Conservation (phyloP, 2,329 filamentous ascomycete species). For the Mycosphaerella sp. region DNA sequence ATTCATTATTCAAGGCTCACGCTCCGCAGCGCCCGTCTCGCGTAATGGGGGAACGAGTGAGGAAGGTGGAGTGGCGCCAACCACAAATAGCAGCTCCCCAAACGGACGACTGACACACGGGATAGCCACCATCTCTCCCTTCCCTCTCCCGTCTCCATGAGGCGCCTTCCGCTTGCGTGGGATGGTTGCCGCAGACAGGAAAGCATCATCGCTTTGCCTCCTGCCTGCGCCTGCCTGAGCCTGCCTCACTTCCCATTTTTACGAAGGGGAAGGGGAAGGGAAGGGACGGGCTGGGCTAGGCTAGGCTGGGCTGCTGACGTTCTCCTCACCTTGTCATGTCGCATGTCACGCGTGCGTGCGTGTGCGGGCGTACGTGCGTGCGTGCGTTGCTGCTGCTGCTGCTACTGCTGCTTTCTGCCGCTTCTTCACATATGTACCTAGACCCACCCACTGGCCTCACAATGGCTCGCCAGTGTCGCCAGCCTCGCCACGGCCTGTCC, state of each 20-base stretch:
- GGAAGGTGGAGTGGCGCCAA: constrained; percentile 2
- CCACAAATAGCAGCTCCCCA: constrained; percentile 8
- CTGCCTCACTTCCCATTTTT: constrained; percentile 1
- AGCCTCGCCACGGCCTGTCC: too few species aligned
- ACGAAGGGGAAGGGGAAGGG: background rate
- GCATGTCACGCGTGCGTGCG: too few species aligned
- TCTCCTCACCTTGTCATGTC: constrained; percentile 14
- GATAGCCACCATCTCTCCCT: background rate
- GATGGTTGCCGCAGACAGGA: constrained; percentile 4
- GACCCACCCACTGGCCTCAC: constrained; percentile 13
- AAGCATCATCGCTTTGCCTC: too few species aligned
- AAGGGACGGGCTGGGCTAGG: too few species aligned
- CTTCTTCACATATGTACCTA: constrained; percentile 8
- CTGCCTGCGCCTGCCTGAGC: too few species aligned
- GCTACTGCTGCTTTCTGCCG: constrained; percentile 2
- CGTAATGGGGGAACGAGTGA: background rate
- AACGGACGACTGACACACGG: constrained; percentile 2
- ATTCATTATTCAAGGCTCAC: background rate
- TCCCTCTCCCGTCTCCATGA: background rate
- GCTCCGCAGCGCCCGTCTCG: constrained; percentile 2
- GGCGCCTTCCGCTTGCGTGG: constrained; percentile 9
- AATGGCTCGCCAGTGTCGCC: constrained; percentile 11
- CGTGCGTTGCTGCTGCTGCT: too few species aligned
- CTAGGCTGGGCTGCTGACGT: constrained; percentile 1
- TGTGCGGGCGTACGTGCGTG: too few species aligned